These are phyloP conservation scores for Trichopus zeylanicus DNA, from an alignment of 116 monocot species.

Conservation along the genomic window DNA sequence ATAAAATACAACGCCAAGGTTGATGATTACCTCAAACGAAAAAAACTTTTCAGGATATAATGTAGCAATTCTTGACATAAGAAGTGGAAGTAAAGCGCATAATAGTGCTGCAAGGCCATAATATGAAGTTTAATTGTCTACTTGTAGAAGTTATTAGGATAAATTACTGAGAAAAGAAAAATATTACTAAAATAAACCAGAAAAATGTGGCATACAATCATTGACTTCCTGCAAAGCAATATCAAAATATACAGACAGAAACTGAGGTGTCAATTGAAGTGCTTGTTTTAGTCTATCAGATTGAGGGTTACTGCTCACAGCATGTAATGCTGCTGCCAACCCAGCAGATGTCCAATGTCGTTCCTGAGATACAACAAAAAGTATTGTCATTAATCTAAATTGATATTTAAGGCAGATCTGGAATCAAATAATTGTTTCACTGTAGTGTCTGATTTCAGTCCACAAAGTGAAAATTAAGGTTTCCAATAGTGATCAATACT, in stretches of 20 bases:
- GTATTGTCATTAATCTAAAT: neutral
- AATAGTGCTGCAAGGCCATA: constrained; percentile 54
- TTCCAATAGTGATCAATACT: too few relatives aligned
- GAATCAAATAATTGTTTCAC: too few relatives aligned
- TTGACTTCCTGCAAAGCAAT: constrained; percentile 67
- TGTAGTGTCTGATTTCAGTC: too few relatives aligned
- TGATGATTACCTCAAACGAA: constrained; percentile 59
- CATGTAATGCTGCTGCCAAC: constrained; percentile 52
- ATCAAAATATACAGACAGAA: constrained; percentile 71
- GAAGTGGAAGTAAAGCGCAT: constrained; percentile 81
- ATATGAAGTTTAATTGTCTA: neutral
- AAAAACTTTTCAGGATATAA: constrained; percentile 82
- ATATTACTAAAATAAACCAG: neutral
- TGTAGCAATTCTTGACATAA: constrained; percentile 87
- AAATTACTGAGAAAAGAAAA: neutral
- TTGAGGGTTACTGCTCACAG: constrained; percentile 46
- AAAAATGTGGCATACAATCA: constrained; percentile 64
- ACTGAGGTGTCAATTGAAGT: constrained; percentile 66
- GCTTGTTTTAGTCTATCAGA: constrained; percentile 73
- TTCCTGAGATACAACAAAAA: constrained; percentile 43
- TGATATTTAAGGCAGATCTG: too few relatives aligned
- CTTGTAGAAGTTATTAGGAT: neutral
- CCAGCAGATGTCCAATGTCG: constrained; percentile 75
- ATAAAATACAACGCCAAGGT: neutral
- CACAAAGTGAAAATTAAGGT: too few relatives aligned